A percentile compares a stretch with the other conserved stretches of the same genome.
These are phyloP conservation scores for Phytophthora chlamydospora DNA, from an alignment of 352 stramenopile genomes.

Conservation along the genomic window DNA sequence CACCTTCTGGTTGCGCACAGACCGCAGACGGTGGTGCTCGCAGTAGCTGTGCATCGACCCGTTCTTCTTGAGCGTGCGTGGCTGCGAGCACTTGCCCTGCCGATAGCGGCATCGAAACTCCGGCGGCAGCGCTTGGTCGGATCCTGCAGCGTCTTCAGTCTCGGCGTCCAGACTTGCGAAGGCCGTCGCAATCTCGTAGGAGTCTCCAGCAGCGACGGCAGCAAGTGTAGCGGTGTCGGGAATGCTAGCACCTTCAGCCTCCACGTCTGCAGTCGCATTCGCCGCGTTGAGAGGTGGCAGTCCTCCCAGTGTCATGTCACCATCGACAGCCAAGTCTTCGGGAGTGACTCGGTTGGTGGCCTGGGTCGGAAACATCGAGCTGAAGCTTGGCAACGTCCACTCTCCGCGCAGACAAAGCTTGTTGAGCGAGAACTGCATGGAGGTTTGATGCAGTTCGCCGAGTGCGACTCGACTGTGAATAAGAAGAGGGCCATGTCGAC, in stretches of 20 bases:
- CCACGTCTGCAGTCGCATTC: conserved; percentile 1
- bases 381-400: conserved; percentile 24
- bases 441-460: neutral
- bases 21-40: conserved; percentile 63
- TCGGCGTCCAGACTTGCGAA: conserved; percentile 37
- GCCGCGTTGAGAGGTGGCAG: conserved; percentile 19
- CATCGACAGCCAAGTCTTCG: conserved; percentile 14
- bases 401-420: conserved; percentile 21
- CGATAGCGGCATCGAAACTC: conserved; percentile 56
- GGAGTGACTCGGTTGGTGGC: neutral
- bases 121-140: neutral
- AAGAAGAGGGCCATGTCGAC: conserved; percentile 28
- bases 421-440: conserved; percentile 30
- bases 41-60: conserved; percentile 69
- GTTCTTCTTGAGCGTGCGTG: conserved; percentile 72
- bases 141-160: neutral
- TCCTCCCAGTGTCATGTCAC: conserved; percentile 33
- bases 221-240: neutral
- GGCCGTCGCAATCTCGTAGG: conserved; percentile 35
- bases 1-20: conserved; percentile 60
- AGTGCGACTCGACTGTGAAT: conserved; percentile 12
- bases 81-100: conserved; percentile 53
- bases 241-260: conserved; percentile 4
- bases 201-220: neutral
- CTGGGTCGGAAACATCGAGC: conserved; percentile 21